phyloP scores from a whole-genome alignment of 179 eudicot genomes.

The Actinidia chinensis region DNA sequence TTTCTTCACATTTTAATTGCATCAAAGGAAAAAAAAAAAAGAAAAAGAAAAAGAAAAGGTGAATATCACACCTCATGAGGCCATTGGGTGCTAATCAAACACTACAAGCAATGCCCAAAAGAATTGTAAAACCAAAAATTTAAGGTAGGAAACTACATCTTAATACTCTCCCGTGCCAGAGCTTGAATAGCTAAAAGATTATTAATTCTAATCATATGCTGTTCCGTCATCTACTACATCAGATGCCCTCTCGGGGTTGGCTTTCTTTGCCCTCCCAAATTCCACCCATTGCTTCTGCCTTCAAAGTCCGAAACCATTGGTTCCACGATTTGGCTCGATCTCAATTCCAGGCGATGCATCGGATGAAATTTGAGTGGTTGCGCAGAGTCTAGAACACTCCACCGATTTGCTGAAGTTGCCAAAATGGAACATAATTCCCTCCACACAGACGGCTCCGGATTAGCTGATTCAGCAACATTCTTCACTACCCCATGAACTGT shows the following conservation, averaged over 20 bases:
- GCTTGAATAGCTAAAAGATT: slow-evolving; percentile 1
- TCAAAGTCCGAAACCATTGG: slow-evolving; percentile 29
- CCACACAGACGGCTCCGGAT: slow-evolving; percentile 35
- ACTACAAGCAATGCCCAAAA: slow-evolving; percentile 1
- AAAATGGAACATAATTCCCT: slow-evolving; percentile 47
- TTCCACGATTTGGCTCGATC: slow-evolving; percentile 35
- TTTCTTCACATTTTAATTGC: neutral
- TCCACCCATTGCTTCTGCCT: slow-evolving; percentile 27
- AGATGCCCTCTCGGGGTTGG: slow-evolving; percentile 20
- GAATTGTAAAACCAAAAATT: neutral
- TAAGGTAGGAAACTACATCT: neutral
- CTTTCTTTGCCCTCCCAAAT: slow-evolving; percentile 18
- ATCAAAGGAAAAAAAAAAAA: too few species aligned
- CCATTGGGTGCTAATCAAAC: neutral
- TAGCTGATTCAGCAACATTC: slow-evolving; percentile 42
- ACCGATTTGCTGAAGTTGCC: slow-evolving; percentile 57
- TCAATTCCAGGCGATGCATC: slow-evolving; percentile 25
- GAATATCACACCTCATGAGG: slow-evolving; percentile 7
- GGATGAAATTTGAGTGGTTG: slow-evolving; percentile 32
- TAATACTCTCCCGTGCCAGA: slow-evolving; percentile 1
- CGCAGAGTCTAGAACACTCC: slow-evolving; percentile 71
- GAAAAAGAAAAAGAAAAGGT: neutral
- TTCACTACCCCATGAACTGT: slow-evolving; percentile 69
- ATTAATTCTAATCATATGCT: slow-evolving; percentile 47
- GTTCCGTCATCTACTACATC: slow-evolving; percentile 80